Evolutionary conservation across 2,329 filamentous ascomycete species (phyloP).

Genomic region (Apiospora phragmitis): DNA sequence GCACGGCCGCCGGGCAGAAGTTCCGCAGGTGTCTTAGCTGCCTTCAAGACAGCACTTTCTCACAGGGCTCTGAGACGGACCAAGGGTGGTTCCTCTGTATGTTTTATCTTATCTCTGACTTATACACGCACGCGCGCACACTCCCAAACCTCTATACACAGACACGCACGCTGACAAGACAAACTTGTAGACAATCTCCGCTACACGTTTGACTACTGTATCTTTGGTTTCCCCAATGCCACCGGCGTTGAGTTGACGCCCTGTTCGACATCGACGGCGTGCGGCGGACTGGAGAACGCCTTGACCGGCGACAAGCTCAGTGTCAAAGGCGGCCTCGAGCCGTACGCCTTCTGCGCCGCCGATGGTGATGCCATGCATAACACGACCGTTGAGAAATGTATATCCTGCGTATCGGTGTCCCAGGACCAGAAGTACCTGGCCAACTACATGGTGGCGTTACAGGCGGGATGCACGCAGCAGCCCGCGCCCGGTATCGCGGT

Average conservation of each 20-base stretch:
- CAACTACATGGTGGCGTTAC: constrained; percentile 55
- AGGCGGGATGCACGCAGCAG: constrained; percentile 51
- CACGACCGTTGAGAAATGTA: constrained; percentile 39
- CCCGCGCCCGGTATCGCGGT: constrained; percentile 38
- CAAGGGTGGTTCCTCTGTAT: constrained; percentile 58
- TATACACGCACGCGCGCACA: neutral
- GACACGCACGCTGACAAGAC: neutral
- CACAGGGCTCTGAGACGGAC: constrained; percentile 49
- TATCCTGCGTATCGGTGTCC: constrained; percentile 46
- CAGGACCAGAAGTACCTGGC: constrained; percentile 44
- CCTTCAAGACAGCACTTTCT: constrained; percentile 51
- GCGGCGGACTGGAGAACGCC: constrained; percentile 43
- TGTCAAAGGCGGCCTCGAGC: constrained; percentile 30
- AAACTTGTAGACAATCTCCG: constrained; percentile 50
- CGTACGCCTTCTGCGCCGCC: constrained; percentile 48
- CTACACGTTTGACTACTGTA: constrained; percentile 52
- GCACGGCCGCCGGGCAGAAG: constrained; percentile 40
- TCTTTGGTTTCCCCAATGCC: constrained; percentile 53
- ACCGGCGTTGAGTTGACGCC: constrained; percentile 45
- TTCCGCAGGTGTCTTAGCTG: constrained; percentile 53
- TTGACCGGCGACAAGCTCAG: constrained; percentile 42
- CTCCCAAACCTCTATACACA: neutral
- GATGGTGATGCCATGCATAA: constrained; percentile 38
- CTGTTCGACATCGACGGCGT: constrained; percentile 52
- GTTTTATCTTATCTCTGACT: constrained; percentile 22